phyloP scores from a whole-genome alignment of 192 early-diverging fungal species.

The Umbelopsis sp. region DNA sequence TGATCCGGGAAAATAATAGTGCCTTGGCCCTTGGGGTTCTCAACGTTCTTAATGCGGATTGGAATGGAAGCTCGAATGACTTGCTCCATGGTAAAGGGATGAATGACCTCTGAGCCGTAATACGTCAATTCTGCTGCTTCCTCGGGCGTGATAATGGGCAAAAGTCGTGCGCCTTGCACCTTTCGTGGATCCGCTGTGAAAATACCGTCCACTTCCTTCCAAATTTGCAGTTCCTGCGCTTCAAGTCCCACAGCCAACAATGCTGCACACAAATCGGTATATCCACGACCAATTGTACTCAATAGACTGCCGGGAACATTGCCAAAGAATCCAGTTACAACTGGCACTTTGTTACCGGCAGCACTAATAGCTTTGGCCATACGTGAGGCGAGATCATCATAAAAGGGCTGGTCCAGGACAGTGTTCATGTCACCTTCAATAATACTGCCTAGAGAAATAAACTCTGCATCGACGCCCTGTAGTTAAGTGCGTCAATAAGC shows the following conservation, averaged over 20 bases:
- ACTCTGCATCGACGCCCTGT: constrained; percentile 78
- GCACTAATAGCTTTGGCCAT: constrained; percentile 51
- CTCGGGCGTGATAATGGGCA: constrained; percentile 85
- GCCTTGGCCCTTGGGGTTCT: constrained; percentile 81
- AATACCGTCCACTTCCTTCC: constrained; percentile 97
- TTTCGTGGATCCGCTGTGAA: constrained; percentile 97
- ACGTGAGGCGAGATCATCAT: constrained; percentile 74
- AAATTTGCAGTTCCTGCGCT: constrained; percentile 89
- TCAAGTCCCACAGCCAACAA: constrained; percentile 79
- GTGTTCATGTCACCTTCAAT: constrained; percentile 70
- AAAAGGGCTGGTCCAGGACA: constrained; percentile 81
- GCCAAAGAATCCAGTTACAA: constrained; percentile 88
- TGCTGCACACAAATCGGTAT: constrained; percentile 92
- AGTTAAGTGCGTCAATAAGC: neutral
- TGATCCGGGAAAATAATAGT: constrained; percentile 85
- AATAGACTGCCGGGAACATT: constrained; percentile 87
- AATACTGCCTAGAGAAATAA: constrained; percentile 77
- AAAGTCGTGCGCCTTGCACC: constrained; percentile 72
- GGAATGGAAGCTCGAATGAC: constrained; percentile 89
- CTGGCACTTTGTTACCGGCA: constrained; percentile 65
- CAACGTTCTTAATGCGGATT: constrained; percentile 94
- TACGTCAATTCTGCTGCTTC: constrained; percentile 94
- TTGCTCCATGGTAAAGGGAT: constrained; percentile 97
- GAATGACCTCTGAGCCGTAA: constrained; percentile 87
- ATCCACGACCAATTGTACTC: constrained; percentile 87